phyloP scores from a whole-genome alignment of 371 early-diverging fungal genomes.

The Mortierella sp. region DNA sequence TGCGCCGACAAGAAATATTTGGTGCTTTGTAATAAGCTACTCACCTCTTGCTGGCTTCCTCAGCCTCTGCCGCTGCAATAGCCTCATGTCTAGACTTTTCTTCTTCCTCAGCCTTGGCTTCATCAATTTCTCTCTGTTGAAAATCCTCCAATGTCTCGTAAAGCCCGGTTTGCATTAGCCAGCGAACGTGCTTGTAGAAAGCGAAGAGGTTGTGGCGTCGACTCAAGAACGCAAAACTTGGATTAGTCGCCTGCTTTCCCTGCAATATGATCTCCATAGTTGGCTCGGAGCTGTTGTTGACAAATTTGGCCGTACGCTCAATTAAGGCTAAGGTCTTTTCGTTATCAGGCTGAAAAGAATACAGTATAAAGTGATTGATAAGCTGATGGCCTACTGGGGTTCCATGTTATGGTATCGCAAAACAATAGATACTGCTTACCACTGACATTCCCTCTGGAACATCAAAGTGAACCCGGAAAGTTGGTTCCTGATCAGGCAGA shows the following conservation, averaged over 20 bases:
- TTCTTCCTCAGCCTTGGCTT: slow-evolving; percentile 36
- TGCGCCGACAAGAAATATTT: too few species aligned
- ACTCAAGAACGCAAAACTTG: slow-evolving; percentile 72
- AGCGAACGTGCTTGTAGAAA: slow-evolving; percentile 71
- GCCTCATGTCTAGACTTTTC: slow-evolving; percentile 3
- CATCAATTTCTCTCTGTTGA: slow-evolving; percentile 30
- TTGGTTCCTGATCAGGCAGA: slow-evolving; percentile 3
- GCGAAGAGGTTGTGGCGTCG: slow-evolving; percentile 60
- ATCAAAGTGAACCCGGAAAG: slow-evolving; percentile 36
- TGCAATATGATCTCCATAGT: slow-evolving; percentile 75
- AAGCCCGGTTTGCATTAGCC: slow-evolving; percentile 68
- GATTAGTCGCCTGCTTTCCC: slow-evolving; percentile 74
- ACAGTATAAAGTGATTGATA: too few species aligned
- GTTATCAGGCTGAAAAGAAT: slow-evolving; percentile 57
- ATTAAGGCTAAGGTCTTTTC: slow-evolving; percentile 67
- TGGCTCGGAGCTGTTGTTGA: slow-evolving; percentile 60
- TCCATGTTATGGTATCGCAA: too few species aligned
- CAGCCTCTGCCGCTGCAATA: background rate
- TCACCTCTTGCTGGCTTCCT: background rate
- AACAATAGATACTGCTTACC: slow-evolving; percentile 18
- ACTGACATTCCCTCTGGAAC: slow-evolving; percentile 53
- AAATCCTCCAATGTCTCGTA: slow-evolving; percentile 56
- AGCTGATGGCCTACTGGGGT: too few species aligned
- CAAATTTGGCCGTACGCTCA: slow-evolving; percentile 70
- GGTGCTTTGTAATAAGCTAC: too few species aligned